Evolutionary conservation across 345 rosid species (phyloP).

Genomic region (Eucalyptus cloeziana): DNA sequence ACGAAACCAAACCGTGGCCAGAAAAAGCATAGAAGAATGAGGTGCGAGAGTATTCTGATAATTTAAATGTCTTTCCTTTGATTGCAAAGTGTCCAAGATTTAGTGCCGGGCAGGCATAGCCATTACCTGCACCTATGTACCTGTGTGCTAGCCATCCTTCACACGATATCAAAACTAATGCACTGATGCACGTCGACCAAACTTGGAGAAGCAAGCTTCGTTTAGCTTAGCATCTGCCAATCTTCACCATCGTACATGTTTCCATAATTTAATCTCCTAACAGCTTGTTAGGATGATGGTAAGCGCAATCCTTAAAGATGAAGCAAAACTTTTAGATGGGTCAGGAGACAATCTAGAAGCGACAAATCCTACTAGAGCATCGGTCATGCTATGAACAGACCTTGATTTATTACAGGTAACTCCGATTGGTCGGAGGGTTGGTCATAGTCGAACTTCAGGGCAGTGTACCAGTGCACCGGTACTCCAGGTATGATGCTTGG

Average conservation of each 20-base stretch:
- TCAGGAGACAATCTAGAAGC: background rate
- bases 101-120: background rate
- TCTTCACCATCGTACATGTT: background rate
- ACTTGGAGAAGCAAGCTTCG: background rate
- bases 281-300: background rate
- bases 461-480: constrained; percentile 35
- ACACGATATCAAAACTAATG: background rate
- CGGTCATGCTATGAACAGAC: constrained; percentile 58
- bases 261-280: background rate
- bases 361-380: background rate
- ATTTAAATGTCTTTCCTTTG: background rate
- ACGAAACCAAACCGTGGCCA: background rate
- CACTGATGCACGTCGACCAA: background rate
- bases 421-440: constrained; percentile 46
- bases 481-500: constrained; percentile 25
- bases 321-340: background rate
- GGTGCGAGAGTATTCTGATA: background rate
- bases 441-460: constrained; percentile 49
- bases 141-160: background rate
- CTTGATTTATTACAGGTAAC: constrained; percentile 39
- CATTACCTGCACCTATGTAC: background rate
- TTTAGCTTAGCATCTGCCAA: background rate
- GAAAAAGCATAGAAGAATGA: background rate
- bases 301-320: background rate
- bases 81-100: background rate